Evolutionary conservation across 345 rosid species (phyloP).

Genomic region (Arabis alpina): DNA sequence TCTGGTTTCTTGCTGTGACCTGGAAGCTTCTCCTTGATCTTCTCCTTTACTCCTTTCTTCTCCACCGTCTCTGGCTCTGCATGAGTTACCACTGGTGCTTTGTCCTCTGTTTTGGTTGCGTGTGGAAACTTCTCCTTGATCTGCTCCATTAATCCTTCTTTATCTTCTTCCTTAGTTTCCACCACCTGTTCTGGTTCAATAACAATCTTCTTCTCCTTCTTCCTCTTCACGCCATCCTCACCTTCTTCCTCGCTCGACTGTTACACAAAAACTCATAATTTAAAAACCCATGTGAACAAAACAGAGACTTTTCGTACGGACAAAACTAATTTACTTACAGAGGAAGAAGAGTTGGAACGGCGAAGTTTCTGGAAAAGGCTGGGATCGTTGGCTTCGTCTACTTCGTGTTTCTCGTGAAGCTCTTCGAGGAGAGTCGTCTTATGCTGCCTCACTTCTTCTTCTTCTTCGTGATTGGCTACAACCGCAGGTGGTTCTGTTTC

Average conservation of each 20-base stretch:
- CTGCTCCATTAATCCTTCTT: slow-evolving; percentile 62
- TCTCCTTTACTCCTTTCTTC: slow-evolving; percentile 55
- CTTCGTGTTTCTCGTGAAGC: slow-evolving; percentile 54
- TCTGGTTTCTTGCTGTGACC: slow-evolving; percentile 45
- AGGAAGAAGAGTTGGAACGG: slow-evolving; percentile 75
- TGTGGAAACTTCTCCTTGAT: slow-evolving; percentile 73
- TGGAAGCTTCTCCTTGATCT: slow-evolving; percentile 69
- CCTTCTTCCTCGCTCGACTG: slow-evolving; percentile 85
- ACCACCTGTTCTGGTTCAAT: not conserved
- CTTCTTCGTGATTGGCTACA: slow-evolving; percentile 28
- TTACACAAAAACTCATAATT: not conserved
- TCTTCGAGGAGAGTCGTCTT: slow-evolving; percentile 53
- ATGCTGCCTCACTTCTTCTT: slow-evolving; percentile 12
- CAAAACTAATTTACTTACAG: slow-evolving; percentile 62
- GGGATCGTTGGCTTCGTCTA: slow-evolving; percentile 57
- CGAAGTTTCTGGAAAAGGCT: slow-evolving; percentile 65
- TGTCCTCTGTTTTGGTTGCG: slow-evolving; percentile 16
- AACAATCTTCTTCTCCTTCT: slow-evolving; percentile 46
- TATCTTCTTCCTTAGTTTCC: slow-evolving; percentile 54
- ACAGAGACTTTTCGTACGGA: not conserved
- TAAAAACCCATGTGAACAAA: too few species aligned
- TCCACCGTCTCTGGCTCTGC: slow-evolving; percentile 27
- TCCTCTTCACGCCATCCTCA: slow-evolving; percentile 55
- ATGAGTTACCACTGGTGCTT: not conserved
- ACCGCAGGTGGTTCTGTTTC: slow-evolving; percentile 48